Evolutionary conservation across 225 moss, liverwort and hornwort genomes (phyloP).

Genomic region (Polytrichum formosum): DNA sequence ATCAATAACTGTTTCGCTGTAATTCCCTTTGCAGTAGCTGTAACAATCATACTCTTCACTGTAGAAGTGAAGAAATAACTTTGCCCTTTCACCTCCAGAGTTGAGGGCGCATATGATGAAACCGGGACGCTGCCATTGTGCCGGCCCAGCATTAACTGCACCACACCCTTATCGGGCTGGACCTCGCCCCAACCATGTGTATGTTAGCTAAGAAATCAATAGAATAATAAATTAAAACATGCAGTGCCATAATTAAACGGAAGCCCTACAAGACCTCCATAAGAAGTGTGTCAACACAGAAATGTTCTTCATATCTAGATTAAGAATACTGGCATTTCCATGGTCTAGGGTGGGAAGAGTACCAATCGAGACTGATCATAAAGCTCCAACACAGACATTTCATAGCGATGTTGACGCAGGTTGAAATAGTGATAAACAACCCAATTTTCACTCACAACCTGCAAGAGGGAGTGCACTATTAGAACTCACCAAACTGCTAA

Average conservation of each 20-base stretch:
- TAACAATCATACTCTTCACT: constrained; percentile 82
- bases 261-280: too few species aligned
- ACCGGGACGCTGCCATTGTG: constrained; percentile 79
- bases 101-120: constrained; percentile 71
- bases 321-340: too few species aligned
- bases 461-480: constrained; percentile 14
- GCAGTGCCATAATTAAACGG: not conserved
- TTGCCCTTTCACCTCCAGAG: constrained; percentile 78
- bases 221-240: not conserved
- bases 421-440: constrained; percentile 98
- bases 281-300: too few species aligned
- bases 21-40: constrained; percentile 83
- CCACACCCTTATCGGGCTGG: constrained; percentile 84
- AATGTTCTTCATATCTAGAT: too few species aligned
- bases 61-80: constrained; percentile 87
- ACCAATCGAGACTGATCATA: constrained; percentile 93
- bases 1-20: constrained; percentile 83
- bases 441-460: constrained; percentile 98
- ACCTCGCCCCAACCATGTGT: constrained; percentile 7
- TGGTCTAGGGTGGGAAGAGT: constrained; percentile 7
- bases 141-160: constrained; percentile 83
- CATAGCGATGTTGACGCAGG: constrained; percentile 80
- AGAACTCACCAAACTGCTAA: too few species aligned
- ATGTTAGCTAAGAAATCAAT: not conserved
- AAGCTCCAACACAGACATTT: constrained; percentile 92